phyloP scores from a whole-genome alignment of 1,139 yeast genomes.

The Lodderomyces margitis region DNA sequence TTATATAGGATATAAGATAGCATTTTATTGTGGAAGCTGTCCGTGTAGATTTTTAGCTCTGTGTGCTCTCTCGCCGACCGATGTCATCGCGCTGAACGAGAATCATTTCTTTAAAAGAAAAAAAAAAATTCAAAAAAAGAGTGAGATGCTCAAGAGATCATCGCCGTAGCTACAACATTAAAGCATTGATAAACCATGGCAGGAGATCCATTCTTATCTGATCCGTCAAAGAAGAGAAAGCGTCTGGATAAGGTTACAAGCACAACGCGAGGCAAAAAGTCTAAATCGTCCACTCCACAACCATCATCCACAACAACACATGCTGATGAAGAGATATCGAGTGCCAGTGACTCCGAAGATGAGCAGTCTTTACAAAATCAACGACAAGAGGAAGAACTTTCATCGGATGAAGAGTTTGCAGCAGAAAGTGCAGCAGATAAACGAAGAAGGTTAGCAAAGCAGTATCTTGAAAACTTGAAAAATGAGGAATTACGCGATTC shows the following conservation, averaged over 20 bases:
- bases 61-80: background rate
- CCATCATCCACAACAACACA: slow-evolving; percentile 10
- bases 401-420: slow-evolving; percentile 68
- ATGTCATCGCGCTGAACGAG: slow-evolving; percentile 2
- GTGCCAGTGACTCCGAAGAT: slow-evolving; percentile 25
- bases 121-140: slow-evolving; percentile 1
- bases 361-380: slow-evolving; percentile 23
- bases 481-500: slow-evolving; percentile 45
- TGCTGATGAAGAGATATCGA: slow-evolving; percentile 43
- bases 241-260: slow-evolving; percentile 27
- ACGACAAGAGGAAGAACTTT: slow-evolving; percentile 39
- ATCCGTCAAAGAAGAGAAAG: slow-evolving; percentile 55
- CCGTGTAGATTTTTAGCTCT: background rate
- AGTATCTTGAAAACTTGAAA: slow-evolving; percentile 79
- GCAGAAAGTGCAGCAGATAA: slow-evolving; percentile 89
- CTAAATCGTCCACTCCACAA: slow-evolving; percentile 13
- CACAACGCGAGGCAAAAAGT: slow-evolving; percentile 19
- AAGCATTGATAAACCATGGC: slow-evolving; percentile 32
- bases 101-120: background rate
- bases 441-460: slow-evolving; percentile 90
- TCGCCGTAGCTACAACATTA: background rate
- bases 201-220: slow-evolving; percentile 61
- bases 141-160: background rate
- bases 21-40: background rate
- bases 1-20: background rate